These are phyloP conservation scores for Vitis hybrid DNA, from an alignment of 177 flowering plant species.

Conservation along the genomic window DNA sequence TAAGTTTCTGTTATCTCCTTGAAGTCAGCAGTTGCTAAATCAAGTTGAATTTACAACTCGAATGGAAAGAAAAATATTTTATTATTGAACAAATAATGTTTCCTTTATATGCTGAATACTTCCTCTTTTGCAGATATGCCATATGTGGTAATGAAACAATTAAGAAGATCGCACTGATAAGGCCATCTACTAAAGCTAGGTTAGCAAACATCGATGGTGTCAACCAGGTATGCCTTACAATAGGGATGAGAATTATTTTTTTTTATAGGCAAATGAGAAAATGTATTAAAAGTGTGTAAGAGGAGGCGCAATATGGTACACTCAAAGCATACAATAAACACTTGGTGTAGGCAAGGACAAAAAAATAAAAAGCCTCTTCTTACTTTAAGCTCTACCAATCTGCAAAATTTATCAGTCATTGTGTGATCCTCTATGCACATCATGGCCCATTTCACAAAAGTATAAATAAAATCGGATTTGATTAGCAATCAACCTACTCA, in stretches of 20 bases:
- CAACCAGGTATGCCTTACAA: slow-evolving; percentile 42
- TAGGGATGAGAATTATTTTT: background rate
- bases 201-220: slow-evolving; percentile 65
- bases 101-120: background rate
- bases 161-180: slow-evolving; percentile 41
- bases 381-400: too few relatives aligned
- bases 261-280: background rate
- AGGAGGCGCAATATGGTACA: background rate
- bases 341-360: too few relatives aligned
- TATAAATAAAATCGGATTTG: too few relatives aligned
- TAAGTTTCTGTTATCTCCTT: slow-evolving; percentile 24
- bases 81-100: background rate
- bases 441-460: too few relatives aligned
- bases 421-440: too few relatives aligned
- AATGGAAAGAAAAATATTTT: too few relatives aligned
- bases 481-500: too few relatives aligned
- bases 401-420: too few relatives aligned
- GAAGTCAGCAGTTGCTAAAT: background rate
- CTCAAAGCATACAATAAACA: background rate
- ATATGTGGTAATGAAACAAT: slow-evolving; percentile 66
- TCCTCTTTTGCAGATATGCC: slow-evolving; percentile 48
- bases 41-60: too few relatives aligned
- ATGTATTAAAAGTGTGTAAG: too few relatives aligned
- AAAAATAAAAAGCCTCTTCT: too few relatives aligned
- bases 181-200: slow-evolving; percentile 68